Evolutionary conservation across 108 stramenopile genomes (phyloP).

Genomic region (Pseudonitzschia multiseries): DNA sequence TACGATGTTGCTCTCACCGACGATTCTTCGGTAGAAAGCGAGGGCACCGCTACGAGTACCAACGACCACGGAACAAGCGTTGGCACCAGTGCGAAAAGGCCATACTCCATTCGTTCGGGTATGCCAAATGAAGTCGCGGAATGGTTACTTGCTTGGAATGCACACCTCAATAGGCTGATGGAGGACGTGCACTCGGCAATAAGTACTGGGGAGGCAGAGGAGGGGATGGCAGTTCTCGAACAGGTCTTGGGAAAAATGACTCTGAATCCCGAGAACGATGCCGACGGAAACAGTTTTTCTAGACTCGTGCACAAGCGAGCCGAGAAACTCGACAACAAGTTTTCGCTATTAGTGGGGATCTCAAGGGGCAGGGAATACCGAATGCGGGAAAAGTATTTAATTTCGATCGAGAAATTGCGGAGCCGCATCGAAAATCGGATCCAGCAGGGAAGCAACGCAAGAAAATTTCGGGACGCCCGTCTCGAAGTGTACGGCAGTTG

Average conservation of each 20-base stretch:
- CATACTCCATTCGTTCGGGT: no score
- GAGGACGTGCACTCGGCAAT: not conserved
- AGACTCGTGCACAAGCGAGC: not conserved
- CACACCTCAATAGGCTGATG: not conserved
- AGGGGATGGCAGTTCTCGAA: not conserved
- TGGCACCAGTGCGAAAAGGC: no score
- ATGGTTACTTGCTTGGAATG: not conserved
- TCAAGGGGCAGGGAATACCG: not conserved
- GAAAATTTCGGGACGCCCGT: not conserved
- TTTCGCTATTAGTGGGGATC: not conserved
- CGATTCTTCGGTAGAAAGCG: no score
- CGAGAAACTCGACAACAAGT: not conserved
- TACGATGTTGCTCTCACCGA: not conserved
- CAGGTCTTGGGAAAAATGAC: not conserved
- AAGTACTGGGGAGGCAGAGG: not conserved
- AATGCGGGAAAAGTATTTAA: not conserved
- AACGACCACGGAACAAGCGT: no score
- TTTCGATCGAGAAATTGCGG: conserved; percentile 10
- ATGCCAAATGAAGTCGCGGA: no score
- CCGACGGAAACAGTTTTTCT: not conserved
- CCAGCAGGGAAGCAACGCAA: conserved; percentile 15
- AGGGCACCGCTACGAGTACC: no score
- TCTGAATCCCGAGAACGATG: not conserved
- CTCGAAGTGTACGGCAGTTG: conserved; percentile 5
- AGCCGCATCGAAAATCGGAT: conserved; percentile 11